phyloP scores from a whole-genome alignment of 1,284 basidiomycete species.

The Amanita bisporigera region DNA sequence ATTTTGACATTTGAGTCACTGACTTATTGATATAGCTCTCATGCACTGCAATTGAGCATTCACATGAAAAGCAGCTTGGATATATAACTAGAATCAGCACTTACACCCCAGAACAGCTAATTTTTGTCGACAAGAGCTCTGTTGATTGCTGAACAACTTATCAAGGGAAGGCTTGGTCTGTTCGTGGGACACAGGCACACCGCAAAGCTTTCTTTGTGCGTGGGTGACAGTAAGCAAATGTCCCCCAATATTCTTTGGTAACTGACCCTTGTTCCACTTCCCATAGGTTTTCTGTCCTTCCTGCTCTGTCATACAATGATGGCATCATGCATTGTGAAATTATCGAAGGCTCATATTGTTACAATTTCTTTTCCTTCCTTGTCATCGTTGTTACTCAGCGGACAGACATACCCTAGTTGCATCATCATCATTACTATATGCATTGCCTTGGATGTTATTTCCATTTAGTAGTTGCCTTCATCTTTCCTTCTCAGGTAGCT shows the following conservation, averaged over 20 bases:
- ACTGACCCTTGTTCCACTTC: neutral
- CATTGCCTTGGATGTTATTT: too few relatives aligned
- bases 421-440: too few relatives aligned
- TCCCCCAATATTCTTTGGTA: neutral
- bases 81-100: neutral
- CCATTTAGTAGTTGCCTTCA: too few relatives aligned
- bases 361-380: too few relatives aligned
- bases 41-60: too few relatives aligned
- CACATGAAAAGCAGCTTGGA: neutral
- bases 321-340: neutral
- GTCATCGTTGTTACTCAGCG: too few relatives aligned
- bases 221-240: neutral
- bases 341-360: neutral
- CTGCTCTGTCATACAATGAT: slow-evolving; percentile 1
- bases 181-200: neutral
- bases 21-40: too few relatives aligned
- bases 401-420: too few relatives aligned
- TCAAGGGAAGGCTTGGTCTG: neutral
- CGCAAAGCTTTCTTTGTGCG: slow-evolving; percentile 1
- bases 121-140: neutral
- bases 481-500: too few relatives aligned
- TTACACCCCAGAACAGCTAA: neutral
- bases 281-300: slow-evolving; percentile 3
- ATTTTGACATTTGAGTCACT: too few relatives aligned
- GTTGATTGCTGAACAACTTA: neutral